Evolutionary conservation across 2,329 filamentous ascomycete species (phyloP), one percentile per base, ranked within the genome.

Genomic region (Ceratocystis huliohia): DNA sequence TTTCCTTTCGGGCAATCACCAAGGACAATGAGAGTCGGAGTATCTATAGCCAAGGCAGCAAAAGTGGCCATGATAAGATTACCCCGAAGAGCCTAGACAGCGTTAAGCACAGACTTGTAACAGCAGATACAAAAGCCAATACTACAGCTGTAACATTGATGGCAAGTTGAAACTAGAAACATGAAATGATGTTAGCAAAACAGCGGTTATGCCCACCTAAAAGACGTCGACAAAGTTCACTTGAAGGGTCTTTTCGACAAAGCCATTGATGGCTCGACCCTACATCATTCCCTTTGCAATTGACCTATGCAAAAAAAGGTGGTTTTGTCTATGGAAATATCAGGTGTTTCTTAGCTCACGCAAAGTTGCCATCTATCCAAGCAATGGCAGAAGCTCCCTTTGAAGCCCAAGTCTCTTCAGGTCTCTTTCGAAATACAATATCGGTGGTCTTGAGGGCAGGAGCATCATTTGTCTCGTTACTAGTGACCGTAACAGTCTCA

Each of bases 51-150:
- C 6, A 82, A 76, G 37, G 80, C 81, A 7, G 82, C 82, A 70
- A 85, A 83, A 3, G 82, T 84, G 68, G 85, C 83, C 82, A 85
- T 85, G 70, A 85, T 85, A 64, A 85, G 74, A 70, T 86, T 86
- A 67, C 85, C 81, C 83, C 82, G 85, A 48, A 85, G 76, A 65
- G 85, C 76, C 71, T 85, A 83, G 2, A 85, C 81, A 1, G 83
- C 81, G 3, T 81, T 83, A 61, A 86, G 77, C 4, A 86, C 82
- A 7, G 81, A 81, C 61, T 82, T 25, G 80, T 77, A 57, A 84
- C 79, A 3, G 83, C 81, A 5, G 82, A 82, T 61, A 85, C 77
- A 67, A 85, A 84, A 0, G 83, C 84, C 30, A 85, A 76, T 22
- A 82, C 70, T 37, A 85, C 82, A 2, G 83, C 83, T 5, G 83